Evolutionary conservation across 768 basidiomycete species (phyloP).

Genomic region (Boletus subcaerulescens): DNA sequence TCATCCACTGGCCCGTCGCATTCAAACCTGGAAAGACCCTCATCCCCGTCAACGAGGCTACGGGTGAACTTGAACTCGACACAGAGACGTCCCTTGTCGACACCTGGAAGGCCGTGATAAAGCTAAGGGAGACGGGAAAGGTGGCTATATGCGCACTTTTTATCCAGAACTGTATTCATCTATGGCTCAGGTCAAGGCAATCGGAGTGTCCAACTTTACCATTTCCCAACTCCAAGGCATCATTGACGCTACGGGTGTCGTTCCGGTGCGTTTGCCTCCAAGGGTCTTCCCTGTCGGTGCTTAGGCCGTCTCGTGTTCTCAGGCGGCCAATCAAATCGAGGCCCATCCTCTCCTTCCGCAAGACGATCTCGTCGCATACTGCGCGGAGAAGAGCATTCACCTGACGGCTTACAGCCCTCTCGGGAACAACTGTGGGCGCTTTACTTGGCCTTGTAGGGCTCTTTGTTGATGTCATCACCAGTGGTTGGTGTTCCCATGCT

Average conservation of each 20-base stretch:
- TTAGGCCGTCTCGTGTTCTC: neutral
- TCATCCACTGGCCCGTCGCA: constrained; percentile 78
- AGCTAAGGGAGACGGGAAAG: constrained; percentile 65
- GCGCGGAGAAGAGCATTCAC: constrained; percentile 67
- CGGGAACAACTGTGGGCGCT: constrained; percentile 68
- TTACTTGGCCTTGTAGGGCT: neutral
- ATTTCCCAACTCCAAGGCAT: constrained; percentile 63
- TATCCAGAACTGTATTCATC: neutral
- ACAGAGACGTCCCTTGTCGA: constrained; percentile 60
- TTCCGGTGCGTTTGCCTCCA: constrained; percentile 48
- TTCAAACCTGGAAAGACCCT: constrained; percentile 59
- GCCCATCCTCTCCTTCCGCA: constrained; percentile 79
- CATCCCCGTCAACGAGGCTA: constrained; percentile 45
- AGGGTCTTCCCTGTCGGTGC: neutral
- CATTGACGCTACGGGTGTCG: constrained; percentile 64
- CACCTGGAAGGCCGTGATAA: constrained; percentile 81
- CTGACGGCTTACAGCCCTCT: constrained; percentile 73
- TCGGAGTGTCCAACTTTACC: constrained; percentile 86
- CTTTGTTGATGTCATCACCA: constrained; percentile 21
- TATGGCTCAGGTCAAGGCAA: constrained; percentile 48
- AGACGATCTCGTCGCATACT: constrained; percentile 67
- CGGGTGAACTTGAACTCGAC: constrained; percentile 55
- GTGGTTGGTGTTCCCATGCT: constrained; percentile 62
- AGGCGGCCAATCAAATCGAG: constrained; percentile 78
- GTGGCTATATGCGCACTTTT: constrained; percentile 31